Evolutionary conservation across 495 filamentous ascomycete genomes (phyloP).

Genomic region (Venustampulla echinocandica): DNA sequence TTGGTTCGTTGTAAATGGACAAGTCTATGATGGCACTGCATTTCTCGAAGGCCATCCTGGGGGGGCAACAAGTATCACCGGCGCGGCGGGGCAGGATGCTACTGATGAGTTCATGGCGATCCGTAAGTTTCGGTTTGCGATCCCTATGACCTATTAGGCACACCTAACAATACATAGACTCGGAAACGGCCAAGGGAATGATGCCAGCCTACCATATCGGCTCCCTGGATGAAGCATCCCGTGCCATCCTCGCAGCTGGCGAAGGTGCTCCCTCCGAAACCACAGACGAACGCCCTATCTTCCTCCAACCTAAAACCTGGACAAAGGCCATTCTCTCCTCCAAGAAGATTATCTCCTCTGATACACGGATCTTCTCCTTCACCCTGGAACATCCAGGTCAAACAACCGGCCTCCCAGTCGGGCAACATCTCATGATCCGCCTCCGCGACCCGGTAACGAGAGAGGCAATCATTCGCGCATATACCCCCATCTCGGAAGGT

Average conservation of each 20-base stretch:
- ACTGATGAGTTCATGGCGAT: slow-evolving; percentile 94
- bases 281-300: slow-evolving; percentile 40
- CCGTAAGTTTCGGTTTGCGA: slow-evolving; percentile 47
- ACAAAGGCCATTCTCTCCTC: slow-evolving; percentile 53
- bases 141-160: background rate
- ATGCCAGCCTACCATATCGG: slow-evolving; percentile 87
- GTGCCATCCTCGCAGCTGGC: slow-evolving; percentile 35
- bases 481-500: slow-evolving; percentile 75
- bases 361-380: slow-evolving; percentile 81
- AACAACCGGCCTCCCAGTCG: slow-evolving; percentile 69
- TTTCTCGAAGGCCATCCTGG: slow-evolving; percentile 87
- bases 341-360: slow-evolving; percentile 63
- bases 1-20: slow-evolving; percentile 88
- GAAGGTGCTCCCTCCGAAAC: slow-evolving; percentile 14
- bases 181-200: slow-evolving; percentile 88
- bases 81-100: slow-evolving; percentile 75
- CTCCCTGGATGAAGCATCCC: slow-evolving; percentile 53
- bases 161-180: slow-evolving; percentile 43
- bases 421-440: slow-evolving; percentile 86
- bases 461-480: slow-evolving; percentile 73
- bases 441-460: slow-evolving; percentile 58
- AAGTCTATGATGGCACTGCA: slow-evolving; percentile 82
- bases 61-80: slow-evolving; percentile 78
- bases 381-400: slow-evolving; percentile 65
- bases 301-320: slow-evolving; percentile 69